Evolutionary conservation across 371 early-diverging fungal genomes (phyloP).

Genomic region (Mortierella sp.): DNA sequence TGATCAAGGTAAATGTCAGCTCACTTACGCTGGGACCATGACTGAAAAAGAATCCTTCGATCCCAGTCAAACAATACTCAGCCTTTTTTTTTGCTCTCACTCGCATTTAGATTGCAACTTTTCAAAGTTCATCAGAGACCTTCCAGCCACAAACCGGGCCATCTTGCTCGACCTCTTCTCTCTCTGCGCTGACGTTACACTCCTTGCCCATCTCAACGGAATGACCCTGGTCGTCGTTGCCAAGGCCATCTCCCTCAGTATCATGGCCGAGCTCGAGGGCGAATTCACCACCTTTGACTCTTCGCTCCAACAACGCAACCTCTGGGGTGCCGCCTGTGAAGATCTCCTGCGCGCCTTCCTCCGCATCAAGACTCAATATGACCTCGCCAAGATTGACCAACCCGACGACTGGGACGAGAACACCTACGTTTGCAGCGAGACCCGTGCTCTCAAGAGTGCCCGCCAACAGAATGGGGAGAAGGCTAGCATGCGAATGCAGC

Average conservation of each 20-base stretch:
- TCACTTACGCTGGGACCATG: too few relatives aligned
- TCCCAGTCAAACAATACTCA: too few relatives aligned
- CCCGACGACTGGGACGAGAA: conserved; percentile 55
- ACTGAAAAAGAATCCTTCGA: too few relatives aligned
- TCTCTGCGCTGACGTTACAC: conserved; percentile 54
- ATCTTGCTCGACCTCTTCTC: conserved; percentile 56
- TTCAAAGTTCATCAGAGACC: conserved; percentile 29
- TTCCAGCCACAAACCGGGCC: conserved; percentile 46
- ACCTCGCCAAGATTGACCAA: conserved; percentile 50
- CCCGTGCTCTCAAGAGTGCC: conserved; percentile 51
- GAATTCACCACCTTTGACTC: conserved; percentile 53
- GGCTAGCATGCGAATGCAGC: conserved; percentile 15
- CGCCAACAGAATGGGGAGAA: conserved; percentile 29
- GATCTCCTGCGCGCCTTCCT: conserved; percentile 53
- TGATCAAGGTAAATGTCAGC: conserved; percentile 34
- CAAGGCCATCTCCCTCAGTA: conserved; percentile 52
- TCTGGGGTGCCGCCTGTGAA: conserved; percentile 54
- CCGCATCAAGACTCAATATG: conserved; percentile 51
- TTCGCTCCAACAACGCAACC: conserved; percentile 49
- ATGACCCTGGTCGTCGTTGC: conserved; percentile 54
- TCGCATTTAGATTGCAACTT: conserved; percentile 40
- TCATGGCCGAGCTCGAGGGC: conserved; percentile 52
- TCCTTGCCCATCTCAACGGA: conserved; percentile 48
- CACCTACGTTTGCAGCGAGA: conserved; percentile 46
- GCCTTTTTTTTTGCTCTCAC: background rate